Conservation (phyloP, 164 flowering plant genomes). For the Warburgia ugandensis region DNA sequence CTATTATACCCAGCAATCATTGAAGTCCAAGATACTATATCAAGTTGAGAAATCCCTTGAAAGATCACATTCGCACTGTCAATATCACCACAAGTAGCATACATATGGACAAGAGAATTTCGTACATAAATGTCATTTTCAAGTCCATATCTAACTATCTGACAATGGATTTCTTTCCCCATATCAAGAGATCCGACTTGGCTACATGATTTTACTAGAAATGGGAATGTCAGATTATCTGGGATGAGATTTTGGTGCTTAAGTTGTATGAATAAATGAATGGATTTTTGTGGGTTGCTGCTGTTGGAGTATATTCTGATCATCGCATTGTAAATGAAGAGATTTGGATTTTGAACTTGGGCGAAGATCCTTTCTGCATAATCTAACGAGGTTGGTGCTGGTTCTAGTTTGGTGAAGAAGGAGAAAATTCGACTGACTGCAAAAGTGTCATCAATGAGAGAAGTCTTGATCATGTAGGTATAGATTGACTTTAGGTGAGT, state of each 20-base stretch:
- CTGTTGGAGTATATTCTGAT: neutral
- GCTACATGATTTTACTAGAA: slow-evolving; percentile 6
- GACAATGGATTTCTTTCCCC: slow-evolving; percentile 10
- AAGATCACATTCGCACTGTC: slow-evolving; percentile 6
- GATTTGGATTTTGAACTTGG: neutral
- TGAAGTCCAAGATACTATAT: slow-evolving; percentile 4
- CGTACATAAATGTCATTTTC: slow-evolving; percentile 3
- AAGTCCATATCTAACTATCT: slow-evolving; percentile 7
- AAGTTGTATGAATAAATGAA: slow-evolving; percentile 1
- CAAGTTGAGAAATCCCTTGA: slow-evolving; percentile 4
- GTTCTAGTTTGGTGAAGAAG: neutral
- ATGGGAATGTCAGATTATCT: slow-evolving; percentile 8
- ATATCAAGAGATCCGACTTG: neutral
- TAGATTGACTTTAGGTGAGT: neutral
- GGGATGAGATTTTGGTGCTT: slow-evolving; percentile 3
- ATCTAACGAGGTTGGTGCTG: neutral
- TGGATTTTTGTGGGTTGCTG: slow-evolving; percentile 3
- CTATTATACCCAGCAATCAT: slow-evolving; percentile 2
- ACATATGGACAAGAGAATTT: slow-evolving; percentile 9
- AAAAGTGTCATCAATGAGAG: slow-evolving; percentile 4
- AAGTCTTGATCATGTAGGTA: slow-evolving; percentile 2
- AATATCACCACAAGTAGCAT: neutral
- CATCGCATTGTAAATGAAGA: slow-evolving; percentile 8
- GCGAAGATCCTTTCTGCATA: slow-evolving; percentile 8
- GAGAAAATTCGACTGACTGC: slow-evolving; percentile 6